Evolutionary conservation across 345 rosid species (phyloP), one percentile per base, ranked within the genome.

Genomic region (Heritiera fomes): DNA sequence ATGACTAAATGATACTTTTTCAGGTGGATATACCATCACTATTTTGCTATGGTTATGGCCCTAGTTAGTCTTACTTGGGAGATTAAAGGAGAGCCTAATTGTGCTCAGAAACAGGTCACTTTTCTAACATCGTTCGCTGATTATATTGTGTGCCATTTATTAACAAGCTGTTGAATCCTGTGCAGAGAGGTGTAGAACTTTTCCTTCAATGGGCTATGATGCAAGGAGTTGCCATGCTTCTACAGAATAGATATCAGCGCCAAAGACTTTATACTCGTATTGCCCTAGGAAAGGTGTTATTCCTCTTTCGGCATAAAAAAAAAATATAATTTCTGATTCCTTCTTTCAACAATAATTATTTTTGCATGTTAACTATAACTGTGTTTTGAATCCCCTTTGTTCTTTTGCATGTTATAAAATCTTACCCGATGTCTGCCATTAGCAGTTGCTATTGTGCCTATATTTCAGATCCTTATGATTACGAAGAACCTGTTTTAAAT

Each of bases 11-110:
- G 50, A 50, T 84, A 78, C 64, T 78, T 86, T 80, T 83, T 61
- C 88, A 97, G 99, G 99, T 94, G 99, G 99, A 87, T 97, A 79
- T 91, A 91, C 85, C 99, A 97, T 90, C 99, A 97, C 82, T 97
- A 97, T 78, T 97, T 89, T 82, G 98, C 99, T 70, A 87, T 97
- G 97, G 71, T 85, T 20, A 97, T 94, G 97, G 98, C 99, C 52
- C 87, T 97, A 70, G 99, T 94, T 79, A 97, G 99, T 86, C 98
- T 97, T 83, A 94, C 99, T 46, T 97, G 99, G 98, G 99, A 94
- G 84, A 94, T 97, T 80, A 91, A 90, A 89, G 98, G 99, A 74
- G 94, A 94, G 79, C 98, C 99, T 60, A 85, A 97, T 85, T 97
- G 99, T 87, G 88, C 90, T n/a, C 92, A 89, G 80, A 94, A 94